phyloP scores from a whole-genome alignment of 2,329 filamentous ascomycete genomes.

The Fusarium sp. region DNA sequence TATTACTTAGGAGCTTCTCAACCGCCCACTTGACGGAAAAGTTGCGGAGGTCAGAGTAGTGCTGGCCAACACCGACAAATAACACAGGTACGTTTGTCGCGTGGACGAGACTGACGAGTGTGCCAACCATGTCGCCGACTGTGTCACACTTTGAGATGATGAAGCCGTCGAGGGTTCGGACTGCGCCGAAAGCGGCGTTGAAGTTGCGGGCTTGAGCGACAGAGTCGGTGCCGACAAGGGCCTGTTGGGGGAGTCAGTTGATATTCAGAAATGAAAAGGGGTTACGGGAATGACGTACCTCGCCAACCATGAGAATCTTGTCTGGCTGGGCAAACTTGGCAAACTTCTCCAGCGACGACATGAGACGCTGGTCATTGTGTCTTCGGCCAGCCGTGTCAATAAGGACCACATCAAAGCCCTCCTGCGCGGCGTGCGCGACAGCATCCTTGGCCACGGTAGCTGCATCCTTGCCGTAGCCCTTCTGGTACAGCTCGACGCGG shows the following conservation, averaged over 20 bases:
- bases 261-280: neutral
- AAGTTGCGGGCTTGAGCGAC: conserved; percentile 98
- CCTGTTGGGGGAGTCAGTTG: conserved; percentile 56
- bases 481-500: conserved; percentile 91
- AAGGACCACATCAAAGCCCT: conserved; percentile 90
- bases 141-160: conserved; percentile 99
- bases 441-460: conserved; percentile 96
- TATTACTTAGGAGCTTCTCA: conserved; percentile 70
- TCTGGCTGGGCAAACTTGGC: conserved; percentile 95
- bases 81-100: conserved; percentile 96
- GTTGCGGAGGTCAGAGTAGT: conserved; percentile 76
- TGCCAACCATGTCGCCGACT: conserved; percentile 98
- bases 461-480: conserved; percentile 97
- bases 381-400: conserved; percentile 96
- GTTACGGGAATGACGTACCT: conserved; percentile 51
- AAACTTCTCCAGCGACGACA: conserved; percentile 98
- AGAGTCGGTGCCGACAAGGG: conserved; percentile 93
- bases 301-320: conserved; percentile 96
- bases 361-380: conserved; percentile 95
- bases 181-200: conserved; percentile 88
- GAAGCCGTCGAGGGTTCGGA: conserved; percentile 89
- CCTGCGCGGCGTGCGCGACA: conserved; percentile 80
- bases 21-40: conserved; percentile 79
- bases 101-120: conserved; percentile 95
- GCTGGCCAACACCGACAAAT: conserved; percentile 83